Evolutionary conservation across 257 asterid genomes (phyloP).

Genomic region (Leptodermis oblonga): DNA sequence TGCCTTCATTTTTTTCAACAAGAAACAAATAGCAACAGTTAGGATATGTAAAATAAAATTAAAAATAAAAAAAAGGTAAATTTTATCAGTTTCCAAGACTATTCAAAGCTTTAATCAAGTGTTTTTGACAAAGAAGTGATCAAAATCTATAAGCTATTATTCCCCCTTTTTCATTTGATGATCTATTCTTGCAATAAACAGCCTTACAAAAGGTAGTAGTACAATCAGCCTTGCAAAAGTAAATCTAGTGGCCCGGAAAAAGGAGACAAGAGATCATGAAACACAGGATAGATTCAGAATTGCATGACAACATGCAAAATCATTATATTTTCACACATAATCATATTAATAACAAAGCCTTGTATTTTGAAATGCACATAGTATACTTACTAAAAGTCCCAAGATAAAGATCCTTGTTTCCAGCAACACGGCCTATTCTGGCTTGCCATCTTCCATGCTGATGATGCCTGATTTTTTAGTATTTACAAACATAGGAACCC

Average conservation of each 20-base stretch:
- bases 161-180: slow-evolving; percentile 19
- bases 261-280: slow-evolving; percentile 15
- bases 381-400: slow-evolving; percentile 44
- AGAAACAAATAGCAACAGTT: background rate
- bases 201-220: slow-evolving; percentile 11
- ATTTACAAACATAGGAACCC: background rate
- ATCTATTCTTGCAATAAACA: too few relatives aligned
- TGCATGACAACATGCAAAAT: slow-evolving; percentile 15
- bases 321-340: slow-evolving; percentile 1
- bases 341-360: background rate
- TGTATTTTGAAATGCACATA: too few relatives aligned
- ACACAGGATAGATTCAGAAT: slow-evolving; percentile 1
- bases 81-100: background rate
- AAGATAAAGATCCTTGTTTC: slow-evolving; percentile 52
- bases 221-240: slow-evolving; percentile 29
- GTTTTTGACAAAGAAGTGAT: background rate
- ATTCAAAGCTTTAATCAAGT: background rate
- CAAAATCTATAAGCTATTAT: too few relatives aligned
- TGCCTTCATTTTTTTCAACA: slow-evolving; percentile 21
- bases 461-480: slow-evolving; percentile 38
- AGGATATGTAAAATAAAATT: background rate
- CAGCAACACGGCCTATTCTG: slow-evolving; percentile 51
- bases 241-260: slow-evolving; percentile 18
- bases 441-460: slow-evolving; percentile 62
- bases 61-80: background rate